Evolutionary conservation across 83 land plant genomes (phyloP), one percentile per base, ranked within the genome.

Genomic region (Diphasiastrum complanatum): DNA sequence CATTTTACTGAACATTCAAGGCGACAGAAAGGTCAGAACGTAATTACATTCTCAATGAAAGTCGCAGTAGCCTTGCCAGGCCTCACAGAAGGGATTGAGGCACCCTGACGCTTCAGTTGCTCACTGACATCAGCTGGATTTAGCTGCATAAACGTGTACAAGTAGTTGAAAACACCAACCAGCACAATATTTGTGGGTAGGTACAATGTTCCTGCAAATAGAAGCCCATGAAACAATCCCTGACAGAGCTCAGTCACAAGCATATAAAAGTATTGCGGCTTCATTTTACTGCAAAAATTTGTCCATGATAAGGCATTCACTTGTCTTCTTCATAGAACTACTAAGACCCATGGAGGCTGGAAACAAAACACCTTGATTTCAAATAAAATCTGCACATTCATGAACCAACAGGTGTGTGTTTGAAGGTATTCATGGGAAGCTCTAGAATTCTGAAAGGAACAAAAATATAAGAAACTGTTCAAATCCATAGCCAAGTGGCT

Each of bases 111-210:
- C 78, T 95, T 95, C 70, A 95, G 71, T 55, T 95, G 97, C 30
- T 95, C 99, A 62, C 99, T 95, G n/a, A 95, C 95, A 74, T 95
- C 99, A 67, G 83, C 87, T 38, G 99, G 99, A 65, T 95, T 97
- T 65, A 95, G 73, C 73, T 95, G 99, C 55, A 95, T 80, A 69
- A 95, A 95, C 8, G 99, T 95, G 60, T 95, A 95, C 74, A 86
- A 95, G 70, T 95, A 95, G 52, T 95, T 95, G 90, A 95, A 95
- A 79, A 95, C 90, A 10, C 95, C 99, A 59, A 95, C 90, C 59
- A 95, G 52, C 23, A 95, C 60, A 54, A 89, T 85, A 69, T 95
- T 95, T 53, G 97, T 86, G n/a, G 99, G 99, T 43, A 90, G 79
- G 70, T 90, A 95, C 27, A 84, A 61, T 35, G 87, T 67, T 74